Conservation (phyloP, 768 basidiomycete species). For the Mycena sanguinolenta region DNA sequence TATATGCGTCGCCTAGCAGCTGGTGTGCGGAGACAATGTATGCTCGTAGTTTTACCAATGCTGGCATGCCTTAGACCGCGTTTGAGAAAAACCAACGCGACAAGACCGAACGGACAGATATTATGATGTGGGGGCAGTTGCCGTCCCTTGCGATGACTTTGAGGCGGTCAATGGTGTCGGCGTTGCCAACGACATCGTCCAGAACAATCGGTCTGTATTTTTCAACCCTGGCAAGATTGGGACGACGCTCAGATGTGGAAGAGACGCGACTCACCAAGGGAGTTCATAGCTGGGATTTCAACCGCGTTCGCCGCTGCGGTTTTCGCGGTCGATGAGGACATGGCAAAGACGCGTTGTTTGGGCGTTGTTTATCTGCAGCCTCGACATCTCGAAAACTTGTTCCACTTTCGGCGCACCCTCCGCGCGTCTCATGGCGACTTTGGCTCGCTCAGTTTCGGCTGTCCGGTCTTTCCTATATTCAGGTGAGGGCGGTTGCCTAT, state of each 20-base stretch:
- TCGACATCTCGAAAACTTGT: background rate
- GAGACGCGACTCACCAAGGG: conserved; percentile 70
- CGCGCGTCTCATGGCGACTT: conserved; percentile 19
- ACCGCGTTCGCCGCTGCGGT: conserved; percentile 61
- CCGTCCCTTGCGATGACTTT: conserved; percentile 98
- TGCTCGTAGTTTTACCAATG: conserved; percentile 98
- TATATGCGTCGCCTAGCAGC: conserved; percentile 95
- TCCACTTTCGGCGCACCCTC: background rate
- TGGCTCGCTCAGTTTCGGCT: conserved; percentile 10
- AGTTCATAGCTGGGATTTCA: conserved; percentile 79
- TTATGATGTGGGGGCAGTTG: conserved; percentile 98
- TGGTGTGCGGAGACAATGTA: conserved; percentile 97
- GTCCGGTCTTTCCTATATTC: conserved; percentile 30
- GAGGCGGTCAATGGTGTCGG: conserved; percentile 93
- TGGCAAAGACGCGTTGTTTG: conserved; percentile 46
- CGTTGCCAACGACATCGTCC: conserved; percentile 94
- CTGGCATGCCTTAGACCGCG: conserved; percentile 87
- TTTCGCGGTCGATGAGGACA: conserved; percentile 64
- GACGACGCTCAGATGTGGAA: background rate
- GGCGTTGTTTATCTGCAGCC: background rate
- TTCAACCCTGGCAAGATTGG: conserved; percentile 81
- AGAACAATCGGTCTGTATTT: conserved; percentile 89
- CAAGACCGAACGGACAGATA: conserved; percentile 74
- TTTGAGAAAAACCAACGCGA: conserved; percentile 5
- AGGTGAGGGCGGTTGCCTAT: conserved; percentile 24